Evolutionary conservation across 495 filamentous ascomycete species (phyloP).

Genomic region (Astrocystis sublimbata): DNA sequence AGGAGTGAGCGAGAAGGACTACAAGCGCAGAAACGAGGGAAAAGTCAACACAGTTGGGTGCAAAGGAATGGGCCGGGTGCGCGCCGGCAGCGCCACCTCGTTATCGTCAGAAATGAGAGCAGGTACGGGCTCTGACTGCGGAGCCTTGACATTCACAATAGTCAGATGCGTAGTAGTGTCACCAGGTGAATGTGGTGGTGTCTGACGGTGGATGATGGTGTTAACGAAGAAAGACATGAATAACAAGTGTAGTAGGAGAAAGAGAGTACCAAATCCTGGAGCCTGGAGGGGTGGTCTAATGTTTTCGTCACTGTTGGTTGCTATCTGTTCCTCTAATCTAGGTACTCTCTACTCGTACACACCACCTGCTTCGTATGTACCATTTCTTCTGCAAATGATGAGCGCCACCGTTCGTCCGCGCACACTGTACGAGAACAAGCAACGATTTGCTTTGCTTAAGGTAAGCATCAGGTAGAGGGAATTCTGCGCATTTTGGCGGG

Average conservation of each 20-base stretch:
- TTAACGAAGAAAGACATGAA: not conserved
- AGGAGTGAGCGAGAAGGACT: slow-evolving; percentile 4
- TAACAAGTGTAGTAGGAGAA: not conserved
- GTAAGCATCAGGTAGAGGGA: too few relatives aligned
- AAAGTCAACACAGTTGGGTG: too few relatives aligned
- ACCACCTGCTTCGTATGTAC: too few relatives aligned
- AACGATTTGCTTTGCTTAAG: too few relatives aligned
- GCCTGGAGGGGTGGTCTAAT: not conserved
- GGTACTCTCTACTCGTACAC: too few relatives aligned
- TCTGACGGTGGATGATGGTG: not conserved
- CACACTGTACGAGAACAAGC: too few relatives aligned
- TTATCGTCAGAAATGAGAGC: not conserved
- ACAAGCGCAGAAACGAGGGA: not conserved
- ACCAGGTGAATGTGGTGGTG: not conserved
- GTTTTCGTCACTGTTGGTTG: not conserved
- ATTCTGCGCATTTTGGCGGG: too few relatives aligned
- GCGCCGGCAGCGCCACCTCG: not conserved
- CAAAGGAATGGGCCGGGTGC: slow-evolving; percentile 1
- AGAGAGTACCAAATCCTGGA: not conserved
- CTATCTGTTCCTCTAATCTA: too few relatives aligned
- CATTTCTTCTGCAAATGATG: too few relatives aligned
- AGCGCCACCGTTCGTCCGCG: too few relatives aligned
- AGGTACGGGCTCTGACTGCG: not conserved
- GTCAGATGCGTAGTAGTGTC: not conserved
- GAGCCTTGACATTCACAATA: not conserved